phyloP scores from a whole-genome alignment of 2,329 filamentous ascomycete species.

The Waltergamsia citrina region DNA sequence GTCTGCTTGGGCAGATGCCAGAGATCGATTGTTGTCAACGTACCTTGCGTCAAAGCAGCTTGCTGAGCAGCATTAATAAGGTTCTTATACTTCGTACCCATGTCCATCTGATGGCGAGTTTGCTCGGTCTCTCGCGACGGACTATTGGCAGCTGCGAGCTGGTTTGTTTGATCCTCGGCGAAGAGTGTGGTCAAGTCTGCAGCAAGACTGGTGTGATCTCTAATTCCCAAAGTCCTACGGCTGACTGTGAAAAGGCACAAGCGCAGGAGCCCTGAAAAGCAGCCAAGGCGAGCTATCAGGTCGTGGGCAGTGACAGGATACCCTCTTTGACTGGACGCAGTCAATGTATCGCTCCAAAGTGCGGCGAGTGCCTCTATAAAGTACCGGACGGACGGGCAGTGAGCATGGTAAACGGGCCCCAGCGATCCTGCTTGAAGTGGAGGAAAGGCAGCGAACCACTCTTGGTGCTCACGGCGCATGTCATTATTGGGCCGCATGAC shows the following conservation, averaged over 20 bases:
- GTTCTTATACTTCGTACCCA: no score
- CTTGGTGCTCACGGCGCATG: constrained; percentile 14
- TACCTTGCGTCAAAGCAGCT: no score
- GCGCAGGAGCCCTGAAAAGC: constrained; percentile 13
- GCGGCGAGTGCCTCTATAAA: no score
- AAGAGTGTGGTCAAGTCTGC: constrained; percentile 13
- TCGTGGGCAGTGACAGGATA: constrained; percentile 19
- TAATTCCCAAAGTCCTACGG: constrained; percentile 12
- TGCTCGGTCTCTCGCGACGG: no score
- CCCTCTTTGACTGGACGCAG: no score
- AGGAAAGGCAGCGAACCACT: constrained; percentile 28
- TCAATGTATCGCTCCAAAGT: no score
- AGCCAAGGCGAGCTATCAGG: constrained; percentile 11
- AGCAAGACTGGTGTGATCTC: constrained; percentile 9
- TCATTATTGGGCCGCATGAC: constrained; percentile 27
- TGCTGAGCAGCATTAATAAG: no score
- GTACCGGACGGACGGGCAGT: no score
- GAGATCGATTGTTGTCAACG: no score
- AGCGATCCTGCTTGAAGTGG: neutral
- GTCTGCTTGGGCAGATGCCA: no score
- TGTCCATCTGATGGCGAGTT: neutral
- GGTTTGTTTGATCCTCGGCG: constrained; percentile 12
- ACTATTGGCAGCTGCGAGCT: constrained; percentile 5
- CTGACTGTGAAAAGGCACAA: constrained; percentile 18
- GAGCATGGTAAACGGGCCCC: no score